Percentiles rank a stretch among this genome's conserved stretches.
Conservation (phyloP, 768 basidiomycete species). For the Naematelia aurantialba region DNA sequence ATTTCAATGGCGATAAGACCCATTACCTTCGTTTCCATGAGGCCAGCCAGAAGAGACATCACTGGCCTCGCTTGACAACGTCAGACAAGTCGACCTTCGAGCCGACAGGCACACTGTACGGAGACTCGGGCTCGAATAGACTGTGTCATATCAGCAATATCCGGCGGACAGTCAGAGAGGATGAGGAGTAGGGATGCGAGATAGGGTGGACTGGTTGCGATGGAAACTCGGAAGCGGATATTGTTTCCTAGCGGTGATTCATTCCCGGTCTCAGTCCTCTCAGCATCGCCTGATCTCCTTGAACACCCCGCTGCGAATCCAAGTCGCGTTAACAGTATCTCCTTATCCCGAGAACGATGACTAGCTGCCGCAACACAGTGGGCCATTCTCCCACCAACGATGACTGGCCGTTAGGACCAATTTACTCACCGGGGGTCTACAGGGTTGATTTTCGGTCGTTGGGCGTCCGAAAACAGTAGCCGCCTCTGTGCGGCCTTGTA, state of each 20-base stretch:
- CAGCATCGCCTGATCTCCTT: too few relatives aligned
- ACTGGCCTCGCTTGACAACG: constrained; percentile 23
- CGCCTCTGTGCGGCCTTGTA: constrained; percentile 49
- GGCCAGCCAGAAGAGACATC: too few relatives aligned
- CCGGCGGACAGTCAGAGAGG: background rate
- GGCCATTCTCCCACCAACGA: too few relatives aligned
- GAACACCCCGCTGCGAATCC: too few relatives aligned
- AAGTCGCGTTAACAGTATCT: too few relatives aligned
- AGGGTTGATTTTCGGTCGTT: constrained; percentile 44
- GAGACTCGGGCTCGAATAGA: constrained; percentile 51
- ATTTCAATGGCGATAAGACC: background rate
- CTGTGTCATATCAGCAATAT: constrained; percentile 21
- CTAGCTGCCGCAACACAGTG: too few relatives aligned
- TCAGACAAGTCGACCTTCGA: constrained; percentile 49
- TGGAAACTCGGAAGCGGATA: too few relatives aligned
- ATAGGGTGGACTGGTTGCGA: background rate
- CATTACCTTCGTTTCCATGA: background rate
- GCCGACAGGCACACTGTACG: constrained; percentile 47
- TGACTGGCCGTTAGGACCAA: background rate
- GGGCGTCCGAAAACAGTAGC: constrained; percentile 52
- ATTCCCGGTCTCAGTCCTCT: too few relatives aligned
- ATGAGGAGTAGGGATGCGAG: background rate
- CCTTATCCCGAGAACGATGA: too few relatives aligned
- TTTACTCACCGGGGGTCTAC: background rate
- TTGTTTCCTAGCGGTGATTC: too few relatives aligned